Evolutionary conservation across 768 basidiomycete genomes (phyloP).

Genomic region (Ramaria rubella): DNA sequence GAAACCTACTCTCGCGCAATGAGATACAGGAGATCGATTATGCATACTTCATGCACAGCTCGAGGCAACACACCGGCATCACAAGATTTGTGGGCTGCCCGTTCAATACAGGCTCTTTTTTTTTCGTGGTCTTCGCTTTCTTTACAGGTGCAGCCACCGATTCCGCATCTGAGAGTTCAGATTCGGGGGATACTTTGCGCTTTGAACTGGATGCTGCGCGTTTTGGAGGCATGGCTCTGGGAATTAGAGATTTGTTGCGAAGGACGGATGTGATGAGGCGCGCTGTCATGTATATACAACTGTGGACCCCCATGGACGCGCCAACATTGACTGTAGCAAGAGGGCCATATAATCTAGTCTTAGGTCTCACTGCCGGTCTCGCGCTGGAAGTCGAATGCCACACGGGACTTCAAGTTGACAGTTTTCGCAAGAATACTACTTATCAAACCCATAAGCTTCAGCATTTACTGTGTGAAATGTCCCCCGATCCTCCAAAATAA

Average conservation of each 20-base stretch:
- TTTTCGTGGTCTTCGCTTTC: conserved; percentile 2
- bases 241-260: not conserved
- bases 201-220: conserved; percentile 10
- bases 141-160: not conserved
- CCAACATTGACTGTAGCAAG: too few relatives aligned
- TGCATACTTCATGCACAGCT: not conserved
- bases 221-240: conserved; percentile 8
- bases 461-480: too few relatives aligned
- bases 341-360: too few relatives aligned
- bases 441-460: too few relatives aligned
- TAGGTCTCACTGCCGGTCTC: too few relatives aligned
- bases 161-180: not conserved
- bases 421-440: too few relatives aligned
- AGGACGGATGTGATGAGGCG: not conserved
- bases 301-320: too few relatives aligned
- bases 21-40: not conserved
- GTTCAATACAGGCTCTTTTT: conserved; percentile 22
- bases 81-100: conserved; percentile 70
- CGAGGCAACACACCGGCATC: conserved; percentile 43
- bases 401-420: too few relatives aligned
- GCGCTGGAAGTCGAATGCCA: too few relatives aligned
- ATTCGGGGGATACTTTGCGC: conserved; percentile 4
- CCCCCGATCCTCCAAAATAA: too few relatives aligned
- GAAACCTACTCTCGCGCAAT: not conserved
- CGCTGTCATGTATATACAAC: too few relatives aligned